A percentile compares a stretch with the other conserved stretches of the same genome.
phyloP scores from a whole-genome alignment of 2,329 filamentous ascomycete species.

The Didymellaceae sp. region DNA sequence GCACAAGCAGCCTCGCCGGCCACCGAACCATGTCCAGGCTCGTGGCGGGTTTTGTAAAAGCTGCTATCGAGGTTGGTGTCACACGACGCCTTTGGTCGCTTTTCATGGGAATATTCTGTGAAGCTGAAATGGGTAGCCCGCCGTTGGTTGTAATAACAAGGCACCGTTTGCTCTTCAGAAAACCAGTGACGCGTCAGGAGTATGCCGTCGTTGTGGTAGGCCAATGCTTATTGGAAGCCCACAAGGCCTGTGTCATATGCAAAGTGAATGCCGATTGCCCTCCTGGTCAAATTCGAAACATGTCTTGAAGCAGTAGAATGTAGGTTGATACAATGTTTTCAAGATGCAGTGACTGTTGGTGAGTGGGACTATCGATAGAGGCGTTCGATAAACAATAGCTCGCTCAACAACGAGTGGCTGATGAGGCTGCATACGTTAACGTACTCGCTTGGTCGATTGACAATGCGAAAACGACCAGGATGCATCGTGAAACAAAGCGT shows the following conservation, averaged over 20 bases:
- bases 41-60: not conserved
- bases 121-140: not conserved
- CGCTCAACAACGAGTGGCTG: constrained; percentile 15
- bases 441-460: constrained; percentile 12
- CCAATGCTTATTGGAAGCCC: not conserved
- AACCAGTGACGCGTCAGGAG: not conserved
- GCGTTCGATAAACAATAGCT: constrained; percentile 15
- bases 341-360: not conserved
- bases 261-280: not conserved
- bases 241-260: not conserved
- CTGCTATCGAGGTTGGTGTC: constrained; percentile 8
- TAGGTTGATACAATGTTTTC: not conserved
- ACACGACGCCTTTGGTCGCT: not conserved
- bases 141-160: not conserved
- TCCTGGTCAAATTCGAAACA: not conserved
- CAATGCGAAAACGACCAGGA: constrained; percentile 24
- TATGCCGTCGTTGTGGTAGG: not conserved
- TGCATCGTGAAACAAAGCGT: constrained; percentile 36
- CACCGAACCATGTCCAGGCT: not conserved
- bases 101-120: not conserved
- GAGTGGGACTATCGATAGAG: constrained; percentile 7
- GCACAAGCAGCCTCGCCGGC: constrained; percentile 10
- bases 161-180: constrained; percentile 1
- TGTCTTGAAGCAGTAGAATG: constrained; percentile 3
- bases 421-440: constrained; percentile 5